Evolutionary conservation across 225 moss, liverwort and hornwort genomes (phyloP), one percentile per base, ranked within the genome.

Genomic region (Polytrichum formosum): DNA sequence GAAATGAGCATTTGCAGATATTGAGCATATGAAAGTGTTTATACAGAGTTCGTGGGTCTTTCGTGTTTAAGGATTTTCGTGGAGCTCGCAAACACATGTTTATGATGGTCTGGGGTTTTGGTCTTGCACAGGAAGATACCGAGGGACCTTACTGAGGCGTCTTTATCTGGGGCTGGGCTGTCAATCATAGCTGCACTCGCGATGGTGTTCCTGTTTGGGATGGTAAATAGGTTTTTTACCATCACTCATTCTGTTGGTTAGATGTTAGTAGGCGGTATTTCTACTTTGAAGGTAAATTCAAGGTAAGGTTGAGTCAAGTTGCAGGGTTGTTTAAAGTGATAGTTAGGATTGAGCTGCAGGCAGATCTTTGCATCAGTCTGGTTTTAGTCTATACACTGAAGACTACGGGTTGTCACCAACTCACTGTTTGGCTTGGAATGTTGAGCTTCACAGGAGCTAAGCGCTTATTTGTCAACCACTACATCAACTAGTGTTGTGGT

Each of bases 141-240:
- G 26, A 81, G 92, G 79, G 92, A 92, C 55, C 74, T 92, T 71
- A 92, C 92, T 31, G 92, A 92, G 76, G 92, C 92, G 65, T 90
- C 90, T 70, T 77, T 92, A 28, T 90, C 92, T 54, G 92, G 92
- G 61, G 92, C 92, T 54, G 92, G 92, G 18, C 74, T 92, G 64
- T 92, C 92, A 56, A 90, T 92, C 64, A 66, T 92, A 28, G 92
- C 92, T 56, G 92, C 92, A n/a, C 83, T 90, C 54, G 64, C 73
- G 2, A 92, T 92, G 88, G 82, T 92, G 30, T 88, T 92, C 76
- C 84, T 92, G 59, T 90, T 92, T 67, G 90, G 90, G 76, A 92
- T 92, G 92, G 92, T 92, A 77, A 23, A 10, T 33, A 33, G 8
- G 6, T 33, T 33, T 33, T 10, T 37, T 46, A 56, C 55, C 56